A percentile compares a stretch with the other conserved stretches of the same genome.
phyloP scores from a whole-genome alignment of 208 protist genomes.

The Wallacemonas sp. region DNA sequence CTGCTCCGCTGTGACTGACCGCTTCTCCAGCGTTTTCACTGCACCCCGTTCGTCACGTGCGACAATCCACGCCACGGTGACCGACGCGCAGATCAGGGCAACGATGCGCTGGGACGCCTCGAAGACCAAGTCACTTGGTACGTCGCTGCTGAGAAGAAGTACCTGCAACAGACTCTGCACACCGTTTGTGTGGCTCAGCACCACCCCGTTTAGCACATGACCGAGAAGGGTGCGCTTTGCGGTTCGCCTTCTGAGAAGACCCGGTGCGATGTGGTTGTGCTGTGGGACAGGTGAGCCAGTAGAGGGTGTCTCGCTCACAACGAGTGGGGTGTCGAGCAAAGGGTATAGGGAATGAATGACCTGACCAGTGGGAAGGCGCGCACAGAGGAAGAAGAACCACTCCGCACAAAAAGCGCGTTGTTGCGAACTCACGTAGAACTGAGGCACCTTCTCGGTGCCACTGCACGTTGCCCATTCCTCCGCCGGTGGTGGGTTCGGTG shows the following conservation, averaged over 20 bases:
- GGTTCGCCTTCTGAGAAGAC: constrained; percentile 41
- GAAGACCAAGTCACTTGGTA: constrained; percentile 30
- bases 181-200: constrained; percentile 35
- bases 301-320: neutral
- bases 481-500: neutral
- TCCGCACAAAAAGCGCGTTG: constrained; percentile 43
- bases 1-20: neutral
- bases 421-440: constrained; percentile 50
- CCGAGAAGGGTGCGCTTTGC: constrained; percentile 30
- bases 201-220: constrained; percentile 49
- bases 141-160: constrained; percentile 62
- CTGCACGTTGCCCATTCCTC: neutral
- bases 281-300: neutral
- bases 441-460: constrained; percentile 17
- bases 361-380: constrained; percentile 19
- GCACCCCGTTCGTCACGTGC: neutral
- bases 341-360: constrained; percentile 71
- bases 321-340: constrained; percentile 35
- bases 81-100: constrained; percentile 28
- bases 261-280: constrained; percentile 44
- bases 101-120: constrained; percentile 58
- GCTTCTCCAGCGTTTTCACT: neutral
- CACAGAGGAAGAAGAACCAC: constrained; percentile 56
- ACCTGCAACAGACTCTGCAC: constrained; percentile 49
- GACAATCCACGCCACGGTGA: constrained; percentile 8